Evolutionary conservation across 2,329 filamentous ascomycete genomes (phyloP).

Genomic region (Scleromitrula shiraiana): DNA sequence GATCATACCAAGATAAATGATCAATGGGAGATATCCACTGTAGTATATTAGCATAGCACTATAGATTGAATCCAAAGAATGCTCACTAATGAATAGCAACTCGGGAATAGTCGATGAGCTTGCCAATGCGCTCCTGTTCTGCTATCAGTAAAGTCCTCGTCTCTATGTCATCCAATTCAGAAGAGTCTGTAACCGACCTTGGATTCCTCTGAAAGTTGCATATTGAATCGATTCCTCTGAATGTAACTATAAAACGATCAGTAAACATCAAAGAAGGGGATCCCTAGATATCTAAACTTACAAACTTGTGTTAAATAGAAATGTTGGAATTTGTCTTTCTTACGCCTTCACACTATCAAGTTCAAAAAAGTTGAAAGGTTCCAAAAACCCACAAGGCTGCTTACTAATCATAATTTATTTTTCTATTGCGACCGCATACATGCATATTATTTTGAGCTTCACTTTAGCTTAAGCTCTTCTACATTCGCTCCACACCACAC

Average conservation of each 20-base stretch:
- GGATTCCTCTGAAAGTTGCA: constrained; percentile 81
- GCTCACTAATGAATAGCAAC: constrained; percentile 92
- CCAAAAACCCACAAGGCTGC: constrained; percentile 3
- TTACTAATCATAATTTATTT: constrained; percentile 8
- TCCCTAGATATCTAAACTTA: not conserved
- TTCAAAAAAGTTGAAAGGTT: constrained; percentile 14
- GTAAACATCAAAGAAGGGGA: not conserved
- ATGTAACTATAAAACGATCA: not conserved
- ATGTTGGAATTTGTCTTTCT: constrained; percentile 2
- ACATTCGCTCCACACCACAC: not conserved
- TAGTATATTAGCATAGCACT: constrained; percentile 30
- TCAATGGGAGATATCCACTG: constrained; percentile 92
- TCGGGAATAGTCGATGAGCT: constrained; percentile 89
- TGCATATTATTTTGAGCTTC: not conserved
- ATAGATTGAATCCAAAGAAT: not conserved
- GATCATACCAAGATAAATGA: constrained; percentile 82
- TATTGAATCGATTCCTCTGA: constrained; percentile 17
- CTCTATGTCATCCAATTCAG: too few relatives aligned
- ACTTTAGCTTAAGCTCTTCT: not conserved
- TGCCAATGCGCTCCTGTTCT: constrained; percentile 86
- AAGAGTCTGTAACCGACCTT: constrained; percentile 54
- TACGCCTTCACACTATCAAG: not conserved
- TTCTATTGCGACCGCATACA: constrained; percentile 14
- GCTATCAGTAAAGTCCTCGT: constrained; percentile 16
- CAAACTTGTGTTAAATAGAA: not conserved